phyloP scores from a whole-genome alignment of 2,329 filamentous ascomycete species.

The Claviceps fusiformis region DNA sequence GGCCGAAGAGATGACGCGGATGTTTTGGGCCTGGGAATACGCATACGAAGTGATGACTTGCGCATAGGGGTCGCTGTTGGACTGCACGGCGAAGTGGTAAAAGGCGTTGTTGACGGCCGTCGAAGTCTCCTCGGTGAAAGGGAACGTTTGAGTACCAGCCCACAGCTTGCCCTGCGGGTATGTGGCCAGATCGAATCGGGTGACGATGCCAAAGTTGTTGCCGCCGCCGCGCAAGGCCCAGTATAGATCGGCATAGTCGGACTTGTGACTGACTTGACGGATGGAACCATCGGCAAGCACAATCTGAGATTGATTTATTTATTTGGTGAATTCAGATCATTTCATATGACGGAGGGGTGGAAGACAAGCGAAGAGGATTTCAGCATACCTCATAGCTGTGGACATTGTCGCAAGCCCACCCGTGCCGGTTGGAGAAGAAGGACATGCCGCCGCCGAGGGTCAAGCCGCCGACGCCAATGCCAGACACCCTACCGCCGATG shows the following conservation, averaged over 20 bases:
- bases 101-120: slow-evolving; percentile 10
- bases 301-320: slow-evolving; percentile 12
- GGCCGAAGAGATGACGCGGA: slow-evolving; percentile 6
- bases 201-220: slow-evolving; percentile 43
- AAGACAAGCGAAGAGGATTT: too few species aligned
- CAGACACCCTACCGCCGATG: slow-evolving; percentile 12
- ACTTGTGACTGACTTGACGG: slow-evolving; percentile 23
- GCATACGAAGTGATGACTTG: slow-evolving; percentile 12
- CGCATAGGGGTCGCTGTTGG: slow-evolving; percentile 9
- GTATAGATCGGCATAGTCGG: slow-evolving; percentile 34
- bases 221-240: slow-evolving; percentile 43
- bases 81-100: slow-evolving; percentile 8
- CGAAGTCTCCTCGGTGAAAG: slow-evolving; percentile 10
- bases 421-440: slow-evolving; percentile 10
- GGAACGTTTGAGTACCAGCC: slow-evolving; percentile 15
- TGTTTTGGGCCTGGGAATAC: slow-evolving; percentile 8
- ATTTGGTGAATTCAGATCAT: neutral
- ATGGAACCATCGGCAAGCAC: slow-evolving; percentile 25
- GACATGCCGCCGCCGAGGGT: slow-evolving; percentile 14
- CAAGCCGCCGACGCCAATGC: slow-evolving; percentile 13
- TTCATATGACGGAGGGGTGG: neutral
- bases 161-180: slow-evolving; percentile 23
- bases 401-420: slow-evolving; percentile 14
- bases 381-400: slow-evolving; percentile 1
- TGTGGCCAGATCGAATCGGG: slow-evolving; percentile 30